Conservation (phyloP, 345 rosid genomes). For the Rhodomyrtus tomentosa region DNA sequence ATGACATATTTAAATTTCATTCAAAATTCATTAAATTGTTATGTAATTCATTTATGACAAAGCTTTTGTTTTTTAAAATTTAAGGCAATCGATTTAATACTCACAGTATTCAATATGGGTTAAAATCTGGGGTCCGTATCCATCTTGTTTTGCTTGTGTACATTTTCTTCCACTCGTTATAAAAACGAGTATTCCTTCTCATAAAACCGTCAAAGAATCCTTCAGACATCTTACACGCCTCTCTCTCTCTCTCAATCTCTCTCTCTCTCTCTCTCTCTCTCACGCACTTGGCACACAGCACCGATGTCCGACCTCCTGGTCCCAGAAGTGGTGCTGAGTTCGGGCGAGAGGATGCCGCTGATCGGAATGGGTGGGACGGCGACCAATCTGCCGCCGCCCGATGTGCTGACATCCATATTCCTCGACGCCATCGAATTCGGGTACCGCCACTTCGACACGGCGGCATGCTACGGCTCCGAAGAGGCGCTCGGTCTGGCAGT, state of each 20-base stretch:
- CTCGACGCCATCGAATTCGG: constrained; percentile 37
- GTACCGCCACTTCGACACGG: constrained; percentile 64
- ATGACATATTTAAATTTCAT: too few relatives aligned
- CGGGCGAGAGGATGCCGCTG: constrained; percentile 27
- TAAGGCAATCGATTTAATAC: too few relatives aligned
- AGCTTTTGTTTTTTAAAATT: too few relatives aligned
- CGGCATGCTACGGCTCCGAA: constrained; percentile 37
- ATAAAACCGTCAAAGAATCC: neutral
- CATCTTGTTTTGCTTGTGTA: too few relatives aligned
- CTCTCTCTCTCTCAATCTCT: neutral
- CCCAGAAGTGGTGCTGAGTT: constrained; percentile 7
- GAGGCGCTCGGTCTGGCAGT: constrained; percentile 43
- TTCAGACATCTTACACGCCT: too few relatives aligned
- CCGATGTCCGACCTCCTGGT: neutral
- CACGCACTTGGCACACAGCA: neutral
- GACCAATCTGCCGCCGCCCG: neutral
- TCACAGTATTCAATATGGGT: too few relatives aligned
- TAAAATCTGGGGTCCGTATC: too few relatives aligned
- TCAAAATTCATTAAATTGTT: too few relatives aligned
- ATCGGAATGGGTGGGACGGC: constrained; percentile 20
- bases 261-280: neutral
- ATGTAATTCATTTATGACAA: too few relatives aligned
- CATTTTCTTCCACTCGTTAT: too few relatives aligned
- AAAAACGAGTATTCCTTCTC: neutral
- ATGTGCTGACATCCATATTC: constrained; percentile 7